These are phyloP conservation scores for Vanrija sp. DNA, from an alignment of 1,284 basidiomycete species.

Conservation along the genomic window DNA sequence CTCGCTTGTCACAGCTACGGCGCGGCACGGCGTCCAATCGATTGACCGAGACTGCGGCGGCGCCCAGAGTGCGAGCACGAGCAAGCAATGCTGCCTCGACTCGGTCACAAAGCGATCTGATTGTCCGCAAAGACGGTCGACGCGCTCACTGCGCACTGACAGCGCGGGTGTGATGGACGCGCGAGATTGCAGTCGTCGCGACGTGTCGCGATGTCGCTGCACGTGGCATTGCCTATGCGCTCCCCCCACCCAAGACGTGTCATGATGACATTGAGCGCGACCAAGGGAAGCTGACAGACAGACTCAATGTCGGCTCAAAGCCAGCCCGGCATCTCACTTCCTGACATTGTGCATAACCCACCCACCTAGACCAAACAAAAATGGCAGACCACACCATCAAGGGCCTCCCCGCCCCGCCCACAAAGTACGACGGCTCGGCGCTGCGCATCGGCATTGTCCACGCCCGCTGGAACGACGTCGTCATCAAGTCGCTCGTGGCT, in stretches of 20 bases:
- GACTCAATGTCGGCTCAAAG: too few relatives aligned
- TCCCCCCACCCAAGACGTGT: too few relatives aligned
- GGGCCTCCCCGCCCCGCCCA: conserved; percentile 62
- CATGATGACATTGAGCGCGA: too few relatives aligned
- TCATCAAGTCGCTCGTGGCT: conserved; percentile 76
- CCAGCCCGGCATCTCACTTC: too few relatives aligned
- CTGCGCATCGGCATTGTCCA: conserved; percentile 86
- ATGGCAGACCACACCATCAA: conserved; percentile 60
- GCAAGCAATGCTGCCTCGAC: too few relatives aligned
- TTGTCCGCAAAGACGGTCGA: background rate
- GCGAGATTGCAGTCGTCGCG: background rate
- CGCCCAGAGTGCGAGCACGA: too few relatives aligned
- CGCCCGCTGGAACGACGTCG: conserved; percentile 82
- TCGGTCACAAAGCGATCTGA: background rate
- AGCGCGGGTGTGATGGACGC: background rate
- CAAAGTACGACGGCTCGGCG: conserved; percentile 67
- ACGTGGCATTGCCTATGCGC: too few relatives aligned
- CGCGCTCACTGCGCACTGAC: background rate
- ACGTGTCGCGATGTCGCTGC: too few relatives aligned
- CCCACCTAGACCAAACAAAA: conserved; percentile 2
- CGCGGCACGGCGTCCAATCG: too few relatives aligned
- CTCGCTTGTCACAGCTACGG: too few relatives aligned
- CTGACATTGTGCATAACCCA: background rate
- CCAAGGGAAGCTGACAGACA: too few relatives aligned
- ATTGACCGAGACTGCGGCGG: too few relatives aligned